These are phyloP conservation scores for Daphne laureola DNA, from an alignment of 441 rosid genomes.

Conservation along the genomic window DNA sequence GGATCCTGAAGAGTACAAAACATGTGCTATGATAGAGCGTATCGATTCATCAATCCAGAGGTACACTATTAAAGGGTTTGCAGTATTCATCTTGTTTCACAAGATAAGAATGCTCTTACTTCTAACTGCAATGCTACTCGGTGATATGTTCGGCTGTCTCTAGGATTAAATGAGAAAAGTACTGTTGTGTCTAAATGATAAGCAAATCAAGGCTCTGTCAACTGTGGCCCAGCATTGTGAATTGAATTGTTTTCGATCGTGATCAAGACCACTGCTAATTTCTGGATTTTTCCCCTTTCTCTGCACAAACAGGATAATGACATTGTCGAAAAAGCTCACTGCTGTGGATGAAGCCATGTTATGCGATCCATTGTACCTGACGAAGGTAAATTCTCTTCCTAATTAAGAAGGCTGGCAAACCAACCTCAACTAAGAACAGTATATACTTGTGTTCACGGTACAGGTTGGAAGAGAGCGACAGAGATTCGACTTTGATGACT, in stretches of 20 bases:
- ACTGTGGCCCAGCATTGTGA: neutral
- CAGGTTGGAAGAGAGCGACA: conserved; percentile 90
- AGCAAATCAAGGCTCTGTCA: neutral
- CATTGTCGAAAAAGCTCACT: conserved; percentile 74
- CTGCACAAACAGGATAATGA: conserved; percentile 56
- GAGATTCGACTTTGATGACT: conserved; percentile 86
- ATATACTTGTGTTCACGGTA: neutral
- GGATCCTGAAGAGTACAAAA: conserved; percentile 96
- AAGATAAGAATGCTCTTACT: too few species aligned
- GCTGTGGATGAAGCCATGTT: conserved; percentile 72
- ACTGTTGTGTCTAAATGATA: neutral
- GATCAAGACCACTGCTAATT: neutral
- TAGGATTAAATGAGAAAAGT: neutral
- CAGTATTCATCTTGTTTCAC: too few species aligned
- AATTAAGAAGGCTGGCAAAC: too few species aligned
- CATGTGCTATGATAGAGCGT: conserved; percentile 75
- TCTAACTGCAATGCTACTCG: neutral
- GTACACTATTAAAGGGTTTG: conserved; percentile 23
- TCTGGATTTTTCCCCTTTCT: neutral
- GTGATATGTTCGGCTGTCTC: neutral
- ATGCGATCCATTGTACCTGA: conserved; percentile 70
- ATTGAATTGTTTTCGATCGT: neutral
- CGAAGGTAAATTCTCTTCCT: conserved; percentile 41
- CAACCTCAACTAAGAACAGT: too few species aligned
- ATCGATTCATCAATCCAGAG: conserved; percentile 91